Conservation (phyloP, 805 yeast species). For the Barnettozyma populi region DNA sequence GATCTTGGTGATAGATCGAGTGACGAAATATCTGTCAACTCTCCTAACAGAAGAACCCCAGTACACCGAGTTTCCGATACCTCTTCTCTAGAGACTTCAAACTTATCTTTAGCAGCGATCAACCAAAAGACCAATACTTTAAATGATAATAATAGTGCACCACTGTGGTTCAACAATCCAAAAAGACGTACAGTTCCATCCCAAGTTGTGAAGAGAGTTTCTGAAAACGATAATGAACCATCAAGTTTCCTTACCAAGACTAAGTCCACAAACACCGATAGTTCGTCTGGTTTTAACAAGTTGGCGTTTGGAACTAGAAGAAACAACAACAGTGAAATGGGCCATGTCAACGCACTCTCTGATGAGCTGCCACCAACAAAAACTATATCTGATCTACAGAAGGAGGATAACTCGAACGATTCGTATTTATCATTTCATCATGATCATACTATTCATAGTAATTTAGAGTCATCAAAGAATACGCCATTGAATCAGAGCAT, state of each 20-base stretch:
- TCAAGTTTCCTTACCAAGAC: conserved; percentile 21
- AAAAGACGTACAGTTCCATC: conserved; percentile 44
- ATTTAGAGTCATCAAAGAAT: conserved; percentile 6
- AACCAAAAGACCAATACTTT: conserved; percentile 18
- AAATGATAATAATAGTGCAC: conserved; percentile 13
- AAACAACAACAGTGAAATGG: conserved; percentile 15
- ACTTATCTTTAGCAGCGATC: conserved; percentile 19
- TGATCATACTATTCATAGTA: conserved; percentile 10
- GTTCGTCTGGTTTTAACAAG: conserved; percentile 30
- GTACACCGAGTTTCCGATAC: conserved; percentile 20
- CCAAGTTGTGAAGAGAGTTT: conserved; percentile 38
- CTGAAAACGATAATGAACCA: conserved; percentile 19
- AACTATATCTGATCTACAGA: conserved; percentile 36
- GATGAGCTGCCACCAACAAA: conserved; percentile 38
- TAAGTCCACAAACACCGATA: conserved; percentile 7
- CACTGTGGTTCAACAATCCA: conserved; percentile 37
- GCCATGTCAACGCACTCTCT: conserved; percentile 28
- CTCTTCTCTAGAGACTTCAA: conserved; percentile 15
- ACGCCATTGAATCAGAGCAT: background rate
- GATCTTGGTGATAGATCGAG: conserved; percentile 18
- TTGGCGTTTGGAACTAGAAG: conserved; percentile 35
- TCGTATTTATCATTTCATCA: conserved; percentile 18
- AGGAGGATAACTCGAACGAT: conserved; percentile 29
- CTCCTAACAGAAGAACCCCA: conserved; percentile 25
- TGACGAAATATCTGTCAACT: conserved; percentile 17